These are phyloP conservation scores for Ramaria rubella DNA, from an alignment of 768 basidiomycete genomes.

Conservation along the genomic window DNA sequence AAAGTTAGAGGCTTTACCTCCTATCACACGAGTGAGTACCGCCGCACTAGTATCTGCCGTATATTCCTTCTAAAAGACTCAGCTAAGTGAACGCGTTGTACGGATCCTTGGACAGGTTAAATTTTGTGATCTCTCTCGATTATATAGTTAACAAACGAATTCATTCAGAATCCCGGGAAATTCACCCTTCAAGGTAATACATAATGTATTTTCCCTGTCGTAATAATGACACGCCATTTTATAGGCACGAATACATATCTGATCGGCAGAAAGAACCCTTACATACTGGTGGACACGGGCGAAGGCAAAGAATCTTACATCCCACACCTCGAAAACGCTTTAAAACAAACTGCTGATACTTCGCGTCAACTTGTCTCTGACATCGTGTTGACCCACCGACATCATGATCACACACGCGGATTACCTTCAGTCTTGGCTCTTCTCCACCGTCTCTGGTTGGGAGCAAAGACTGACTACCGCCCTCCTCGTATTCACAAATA, in stretches of 20 bases:
- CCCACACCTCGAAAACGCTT: constrained; percentile 54
- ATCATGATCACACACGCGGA: constrained; percentile 80
- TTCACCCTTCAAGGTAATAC: constrained; percentile 78
- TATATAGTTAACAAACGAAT: neutral
- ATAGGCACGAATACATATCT: constrained; percentile 89
- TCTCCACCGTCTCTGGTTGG: constrained; percentile 56
- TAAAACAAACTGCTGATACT: constrained; percentile 38
- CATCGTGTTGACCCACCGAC: constrained; percentile 88
- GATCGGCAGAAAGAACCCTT: constrained; percentile 62
- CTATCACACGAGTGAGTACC: constrained; percentile 45
- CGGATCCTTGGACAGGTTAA: constrained; percentile 72
- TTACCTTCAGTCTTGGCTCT: constrained; percentile 62
- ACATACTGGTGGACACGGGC: constrained; percentile 77
- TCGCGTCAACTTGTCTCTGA: constrained; percentile 65
- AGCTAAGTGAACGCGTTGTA: constrained; percentile 60
- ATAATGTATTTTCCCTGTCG: neutral
- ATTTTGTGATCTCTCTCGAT: constrained; percentile 1
- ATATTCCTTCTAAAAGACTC: constrained; percentile 4
- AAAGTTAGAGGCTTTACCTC: constrained; percentile 43
- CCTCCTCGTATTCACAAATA: constrained; percentile 76
- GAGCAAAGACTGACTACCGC: constrained; percentile 42
- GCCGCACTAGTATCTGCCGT: neutral
- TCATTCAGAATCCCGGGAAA: constrained; percentile 71
- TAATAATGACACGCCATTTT: neutral
- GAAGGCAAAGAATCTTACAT: constrained; percentile 67